Percentiles rank a stretch among this genome's conserved stretches.
These are phyloP conservation scores for Trametes cingulata DNA, from an alignment of 768 basidiomycete genomes.

Conservation along the genomic window DNA sequence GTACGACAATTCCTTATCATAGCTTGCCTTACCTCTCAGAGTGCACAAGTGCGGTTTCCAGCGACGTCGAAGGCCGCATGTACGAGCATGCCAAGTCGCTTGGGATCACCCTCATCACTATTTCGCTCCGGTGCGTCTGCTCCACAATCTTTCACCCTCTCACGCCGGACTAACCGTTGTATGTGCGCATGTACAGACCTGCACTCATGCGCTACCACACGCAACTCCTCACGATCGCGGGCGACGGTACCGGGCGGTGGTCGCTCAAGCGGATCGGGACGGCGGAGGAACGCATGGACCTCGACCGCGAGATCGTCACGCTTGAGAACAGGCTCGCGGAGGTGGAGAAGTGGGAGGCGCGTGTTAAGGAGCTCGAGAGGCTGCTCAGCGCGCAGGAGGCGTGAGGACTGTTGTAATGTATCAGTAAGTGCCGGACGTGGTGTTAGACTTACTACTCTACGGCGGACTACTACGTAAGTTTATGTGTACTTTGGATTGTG, in stretches of 20 bases:
- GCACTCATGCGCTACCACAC: constrained; percentile 89
- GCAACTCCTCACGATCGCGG: constrained; percentile 76
- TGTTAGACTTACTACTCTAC: not conserved
- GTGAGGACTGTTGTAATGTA: not conserved
- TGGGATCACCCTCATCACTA: constrained; percentile 91
- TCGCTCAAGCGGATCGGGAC: constrained; percentile 70
- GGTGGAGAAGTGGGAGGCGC: constrained; percentile 70
- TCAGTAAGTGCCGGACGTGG: not conserved
- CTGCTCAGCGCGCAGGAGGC: constrained; percentile 50
- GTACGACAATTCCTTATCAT: not conserved
- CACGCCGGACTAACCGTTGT: not conserved
- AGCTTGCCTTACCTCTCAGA: constrained; percentile 44
- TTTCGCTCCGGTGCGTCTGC: constrained; percentile 71
- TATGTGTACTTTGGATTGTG: not conserved
- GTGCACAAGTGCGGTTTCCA: constrained; percentile 93
- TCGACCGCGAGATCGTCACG: constrained; percentile 70
- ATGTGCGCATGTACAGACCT: constrained; percentile 57
- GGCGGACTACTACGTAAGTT: not conserved
- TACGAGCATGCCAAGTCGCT: constrained; percentile 89
- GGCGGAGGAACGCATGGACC: constrained; percentile 69
- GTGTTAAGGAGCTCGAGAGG: constrained; percentile 63
- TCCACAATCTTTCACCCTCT: not conserved
- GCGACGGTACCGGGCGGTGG: constrained; percentile 73
- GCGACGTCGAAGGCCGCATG: constrained; percentile 95
- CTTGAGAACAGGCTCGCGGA: constrained; percentile 69